These are phyloP conservation scores for Mycena galopus DNA, from an alignment of 768 basidiomycete species.

Conservation along the genomic window DNA sequence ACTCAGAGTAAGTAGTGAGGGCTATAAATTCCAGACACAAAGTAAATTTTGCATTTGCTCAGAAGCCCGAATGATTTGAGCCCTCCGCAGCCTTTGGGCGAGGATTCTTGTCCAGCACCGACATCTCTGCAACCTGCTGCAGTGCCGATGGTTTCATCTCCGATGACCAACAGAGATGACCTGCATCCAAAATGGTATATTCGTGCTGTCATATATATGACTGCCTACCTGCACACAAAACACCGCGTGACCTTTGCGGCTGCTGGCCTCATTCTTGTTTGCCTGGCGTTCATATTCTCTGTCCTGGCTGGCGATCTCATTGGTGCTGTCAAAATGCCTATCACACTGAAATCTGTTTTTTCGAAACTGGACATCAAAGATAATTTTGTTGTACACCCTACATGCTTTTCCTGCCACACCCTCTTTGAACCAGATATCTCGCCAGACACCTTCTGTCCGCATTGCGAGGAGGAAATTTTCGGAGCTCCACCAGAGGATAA, in stretches of 20 bases:
- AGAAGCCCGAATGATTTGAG: no score
- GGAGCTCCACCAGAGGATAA: neutral
- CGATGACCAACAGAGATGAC: no score
- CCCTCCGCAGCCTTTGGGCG: no score
- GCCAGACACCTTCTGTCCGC: neutral
- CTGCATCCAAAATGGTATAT: constrained; percentile 7
- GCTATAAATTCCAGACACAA: no score
- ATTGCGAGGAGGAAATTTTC: neutral
- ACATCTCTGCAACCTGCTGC: no score
- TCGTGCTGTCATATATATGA: neutral
- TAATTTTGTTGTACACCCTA: neutral
- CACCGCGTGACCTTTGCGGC: constrained; percentile 3
- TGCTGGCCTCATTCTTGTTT: neutral
- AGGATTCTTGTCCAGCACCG: no score
- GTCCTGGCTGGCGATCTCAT: neutral
- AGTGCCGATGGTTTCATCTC: no score
- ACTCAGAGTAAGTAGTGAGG: no score
- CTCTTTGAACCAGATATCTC: neutral
- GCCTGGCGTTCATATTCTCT: neutral
- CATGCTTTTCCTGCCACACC: neutral
- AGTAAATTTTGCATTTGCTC: no score
- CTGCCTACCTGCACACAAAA: neutral
- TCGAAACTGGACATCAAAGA: neutral
- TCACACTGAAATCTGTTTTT: neutral
- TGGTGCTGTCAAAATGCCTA: neutral